Percentiles rank a stretch among this genome's conserved stretches.
Evolutionary conservation across 345 rosid species (phyloP).

Genomic region (Capsella bursapastoris): DNA sequence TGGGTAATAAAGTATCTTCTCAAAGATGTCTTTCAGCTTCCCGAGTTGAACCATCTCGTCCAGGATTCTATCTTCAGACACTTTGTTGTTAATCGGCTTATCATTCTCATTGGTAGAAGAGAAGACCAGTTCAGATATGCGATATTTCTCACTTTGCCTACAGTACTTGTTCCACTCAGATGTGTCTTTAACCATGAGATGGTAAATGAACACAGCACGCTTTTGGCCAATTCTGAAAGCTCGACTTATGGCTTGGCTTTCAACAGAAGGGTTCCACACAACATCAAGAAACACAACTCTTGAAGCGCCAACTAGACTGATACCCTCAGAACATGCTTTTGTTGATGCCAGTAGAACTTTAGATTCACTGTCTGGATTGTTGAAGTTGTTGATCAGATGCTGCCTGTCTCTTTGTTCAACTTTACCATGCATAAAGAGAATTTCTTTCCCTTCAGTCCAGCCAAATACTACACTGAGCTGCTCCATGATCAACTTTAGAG

Average conservation of each 20-base stretch:
- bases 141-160: slow-evolving; percentile 58
- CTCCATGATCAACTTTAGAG: slow-evolving; percentile 52
- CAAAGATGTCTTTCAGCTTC: slow-evolving; percentile 47
- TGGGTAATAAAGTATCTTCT: slow-evolving; percentile 37
- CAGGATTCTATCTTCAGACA: slow-evolving; percentile 47
- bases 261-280: slow-evolving; percentile 87
- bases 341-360: slow-evolving; percentile 80
- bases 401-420: slow-evolving; percentile 51
- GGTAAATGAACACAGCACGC: slow-evolving; percentile 65
- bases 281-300: slow-evolving; percentile 84
- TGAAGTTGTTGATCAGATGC: slow-evolving; percentile 55
- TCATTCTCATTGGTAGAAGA: slow-evolving; percentile 45
- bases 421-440: slow-evolving; percentile 59
- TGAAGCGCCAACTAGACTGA: slow-evolving; percentile 80
- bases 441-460: slow-evolving; percentile 60
- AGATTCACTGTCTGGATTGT: slow-evolving; percentile 52
- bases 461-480: slow-evolving; percentile 47
- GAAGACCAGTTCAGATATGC: slow-evolving; percentile 62
- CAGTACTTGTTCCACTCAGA: slow-evolving; percentile 57
- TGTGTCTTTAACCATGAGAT: slow-evolving; percentile 61
- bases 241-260: slow-evolving; percentile 81
- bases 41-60: slow-evolving; percentile 47
- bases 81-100: slow-evolving; percentile 10
- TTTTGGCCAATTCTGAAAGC: slow-evolving; percentile 80
- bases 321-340: slow-evolving; percentile 78